Evolutionary conservation across 257 asterid species (phyloP).

Genomic region (Avicennia marina): DNA sequence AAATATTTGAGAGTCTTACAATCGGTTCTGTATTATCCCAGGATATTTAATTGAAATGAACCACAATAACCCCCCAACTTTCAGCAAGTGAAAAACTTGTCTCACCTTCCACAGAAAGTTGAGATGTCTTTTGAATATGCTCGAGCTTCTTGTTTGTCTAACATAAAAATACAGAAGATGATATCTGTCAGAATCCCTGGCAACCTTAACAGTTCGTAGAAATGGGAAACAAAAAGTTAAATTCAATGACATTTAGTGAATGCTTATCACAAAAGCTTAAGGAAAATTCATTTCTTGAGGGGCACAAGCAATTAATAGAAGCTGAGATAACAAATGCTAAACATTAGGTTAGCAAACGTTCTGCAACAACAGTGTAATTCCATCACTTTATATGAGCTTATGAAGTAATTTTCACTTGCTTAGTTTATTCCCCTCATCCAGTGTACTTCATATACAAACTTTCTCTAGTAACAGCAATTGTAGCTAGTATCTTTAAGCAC

Average conservation of each 20-base stretch:
- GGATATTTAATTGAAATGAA: slow-evolving; percentile 4
- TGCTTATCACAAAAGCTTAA: too few relatives aligned
- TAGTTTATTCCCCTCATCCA: too few relatives aligned
- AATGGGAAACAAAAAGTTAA: too few relatives aligned
- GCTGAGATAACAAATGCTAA: too few relatives aligned
- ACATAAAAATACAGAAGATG: slow-evolving; percentile 1
- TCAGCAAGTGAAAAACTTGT: slow-evolving; percentile 10
- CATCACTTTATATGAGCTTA: neutral
- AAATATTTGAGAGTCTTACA: slow-evolving; percentile 2
- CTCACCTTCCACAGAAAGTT: slow-evolving; percentile 91
- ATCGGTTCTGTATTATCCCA: neutral
- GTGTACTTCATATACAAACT: too few relatives aligned
- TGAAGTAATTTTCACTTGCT: neutral
- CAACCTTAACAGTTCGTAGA: slow-evolving; percentile 1
- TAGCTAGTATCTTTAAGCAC: too few relatives aligned
- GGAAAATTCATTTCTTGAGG: too few relatives aligned
- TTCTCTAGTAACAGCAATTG: too few relatives aligned
- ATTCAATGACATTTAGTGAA: too few relatives aligned
- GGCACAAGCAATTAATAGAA: too few relatives aligned
- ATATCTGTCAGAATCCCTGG: slow-evolving; percentile 8
- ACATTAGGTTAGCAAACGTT: neutral
- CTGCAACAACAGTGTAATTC: neutral
- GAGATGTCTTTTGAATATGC: slow-evolving; percentile 81
- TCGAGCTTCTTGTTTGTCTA: slow-evolving; percentile 83
- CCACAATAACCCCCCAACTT: slow-evolving; percentile 2